Base-by-base conservation (phyloP, 352 stramenopile species). In the Globisporangium heterothallicum region DNA sequence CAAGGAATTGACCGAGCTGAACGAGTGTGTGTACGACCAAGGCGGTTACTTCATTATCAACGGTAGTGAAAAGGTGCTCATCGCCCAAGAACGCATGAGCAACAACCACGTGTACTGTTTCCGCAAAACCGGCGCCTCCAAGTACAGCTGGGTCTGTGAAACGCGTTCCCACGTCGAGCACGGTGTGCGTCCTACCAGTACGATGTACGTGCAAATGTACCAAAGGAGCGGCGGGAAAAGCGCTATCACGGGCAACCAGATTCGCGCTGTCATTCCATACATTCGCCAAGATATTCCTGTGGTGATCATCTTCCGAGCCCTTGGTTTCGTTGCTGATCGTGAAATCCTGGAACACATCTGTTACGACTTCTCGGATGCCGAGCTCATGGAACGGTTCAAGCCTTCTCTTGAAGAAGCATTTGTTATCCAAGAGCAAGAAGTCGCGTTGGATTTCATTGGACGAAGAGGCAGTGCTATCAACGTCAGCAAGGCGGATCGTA, bases 91-190 rank as follows among this genome's bases (percentile, higher is more conserved):
- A 65, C 88, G 97, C 32, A 98, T 99, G 84, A 98, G 87, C 48
- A 99, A 99, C 74, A 99, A 99, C 87, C 96, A 99, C 74, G 97
- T 99, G 14, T 99, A 99, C 76, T 98, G 96, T 32, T 99, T 99
- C 73, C 79, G 95, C 56, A 99, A 99, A 86, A 98, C 97, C 55
- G 91, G 95, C 46, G 93, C 95, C 16, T 96, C 82, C 68, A 99
- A 99, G 72, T 96, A 95, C 71, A 91, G 70, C 25, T 97, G 88
- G 87, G 93, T 98, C 8, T 98, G 97, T 64, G 96, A 99, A 68
- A 98, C 94, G 6, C 79, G 95, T 21, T 98, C 86, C 30, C 95
- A 99, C 70, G 92, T 99, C 10, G 95, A 99, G 65, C 94, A 98
- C 58, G 86, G 84, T 18, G 84, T 96, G 29, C 82, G 96, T 8